Percentiles rank a stretch among this genome's conserved stretches.
Conservation (phyloP, 306 rosid genomes). For the Quercus alba region DNA sequence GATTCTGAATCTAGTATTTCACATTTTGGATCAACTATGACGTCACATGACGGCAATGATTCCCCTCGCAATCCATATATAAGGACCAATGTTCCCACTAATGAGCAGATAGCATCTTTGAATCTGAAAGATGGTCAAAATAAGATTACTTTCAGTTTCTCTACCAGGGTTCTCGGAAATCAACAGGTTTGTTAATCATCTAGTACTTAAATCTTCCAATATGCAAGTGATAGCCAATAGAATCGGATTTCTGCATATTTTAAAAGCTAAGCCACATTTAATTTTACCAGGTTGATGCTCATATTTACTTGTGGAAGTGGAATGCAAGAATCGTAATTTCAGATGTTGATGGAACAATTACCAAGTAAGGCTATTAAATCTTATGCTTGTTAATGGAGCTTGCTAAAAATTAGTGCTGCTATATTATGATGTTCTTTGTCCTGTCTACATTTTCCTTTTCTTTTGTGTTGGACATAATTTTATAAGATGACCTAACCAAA, state of each 20-base stretch:
- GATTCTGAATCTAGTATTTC: slow-evolving; percentile 72
- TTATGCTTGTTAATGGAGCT: slow-evolving; percentile 8
- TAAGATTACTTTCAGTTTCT: slow-evolving; percentile 82
- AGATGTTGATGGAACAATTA: slow-evolving; percentile 97
- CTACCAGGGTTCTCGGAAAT: slow-evolving; percentile 84
- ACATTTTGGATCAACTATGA: slow-evolving; percentile 39
- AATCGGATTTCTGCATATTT: slow-evolving; percentile 13
- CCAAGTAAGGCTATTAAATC: slow-evolving; percentile 62
- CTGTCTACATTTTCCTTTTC: background rate
- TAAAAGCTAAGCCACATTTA: slow-evolving; percentile 24
- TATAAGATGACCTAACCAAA: background rate
- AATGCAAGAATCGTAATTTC: slow-evolving; percentile 93
- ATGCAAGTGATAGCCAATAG: background rate
- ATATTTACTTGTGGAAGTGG: slow-evolving; percentile 97
- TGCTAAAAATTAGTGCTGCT: slow-evolving; percentile 18
- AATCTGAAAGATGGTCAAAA: slow-evolving; percentile 95
- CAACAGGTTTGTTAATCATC: slow-evolving; percentile 71
- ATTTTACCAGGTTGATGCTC: slow-evolving; percentile 86
- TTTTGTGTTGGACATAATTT: slow-evolving; percentile 8
- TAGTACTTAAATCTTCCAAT: slow-evolving; percentile 1
- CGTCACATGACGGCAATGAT: slow-evolving; percentile 26
- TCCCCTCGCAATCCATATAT: slow-evolving; percentile 65
- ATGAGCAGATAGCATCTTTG: slow-evolving; percentile 93
- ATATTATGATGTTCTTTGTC: slow-evolving; percentile 15
- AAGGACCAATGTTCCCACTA: slow-evolving; percentile 94